Evolutionary conservation across 768 basidiomycete genomes (phyloP).

Genomic region (Cyclocybe cylindracea): DNA sequence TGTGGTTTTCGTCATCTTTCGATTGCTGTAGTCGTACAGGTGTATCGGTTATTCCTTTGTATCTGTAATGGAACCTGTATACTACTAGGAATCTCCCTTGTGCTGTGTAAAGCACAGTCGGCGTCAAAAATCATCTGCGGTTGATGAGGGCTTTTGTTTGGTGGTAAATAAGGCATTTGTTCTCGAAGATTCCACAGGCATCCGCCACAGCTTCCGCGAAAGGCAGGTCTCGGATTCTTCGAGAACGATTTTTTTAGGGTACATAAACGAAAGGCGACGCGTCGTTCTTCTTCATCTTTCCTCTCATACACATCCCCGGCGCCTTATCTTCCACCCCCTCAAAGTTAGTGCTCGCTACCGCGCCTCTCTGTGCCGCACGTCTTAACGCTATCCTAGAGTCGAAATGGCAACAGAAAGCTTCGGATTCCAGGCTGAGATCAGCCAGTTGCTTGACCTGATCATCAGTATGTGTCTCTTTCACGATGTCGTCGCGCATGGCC

Average conservation of each 20-base stretch:
- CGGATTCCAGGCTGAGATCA: slow-evolving; percentile 99
- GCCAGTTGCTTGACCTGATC: slow-evolving; percentile 96
- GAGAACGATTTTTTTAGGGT: slow-evolving; percentile 41
- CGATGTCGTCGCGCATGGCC: not conserved
- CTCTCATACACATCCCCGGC: slow-evolving; percentile 23
- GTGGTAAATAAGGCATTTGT: slow-evolving; percentile 23
- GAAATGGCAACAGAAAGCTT: slow-evolving; percentile 83
- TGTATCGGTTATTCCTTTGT: too few relatives aligned
- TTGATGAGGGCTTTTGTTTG: not conserved
- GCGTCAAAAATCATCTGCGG: slow-evolving; percentile 9
- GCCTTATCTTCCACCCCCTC: slow-evolving; percentile 16
- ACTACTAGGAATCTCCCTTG: not conserved
- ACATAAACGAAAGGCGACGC: slow-evolving; percentile 35
- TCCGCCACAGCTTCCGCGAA: slow-evolving; percentile 32
- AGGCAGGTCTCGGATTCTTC: slow-evolving; percentile 51
- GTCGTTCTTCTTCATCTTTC: slow-evolving; percentile 22
- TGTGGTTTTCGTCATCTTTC: not conserved
- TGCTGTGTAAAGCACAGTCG: too few relatives aligned
- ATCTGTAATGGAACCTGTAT: not conserved
- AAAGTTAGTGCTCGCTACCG: slow-evolving; percentile 17
- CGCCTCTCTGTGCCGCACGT: not conserved
- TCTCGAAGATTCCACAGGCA: slow-evolving; percentile 43
- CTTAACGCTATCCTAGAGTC: slow-evolving; percentile 15
- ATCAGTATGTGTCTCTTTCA: slow-evolving; percentile 68
- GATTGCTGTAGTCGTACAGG: not conserved